These are phyloP conservation scores for Penicillium sumatraense DNA, from an alignment of 2,329 filamentous ascomycete species.

Conservation along the genomic window DNA sequence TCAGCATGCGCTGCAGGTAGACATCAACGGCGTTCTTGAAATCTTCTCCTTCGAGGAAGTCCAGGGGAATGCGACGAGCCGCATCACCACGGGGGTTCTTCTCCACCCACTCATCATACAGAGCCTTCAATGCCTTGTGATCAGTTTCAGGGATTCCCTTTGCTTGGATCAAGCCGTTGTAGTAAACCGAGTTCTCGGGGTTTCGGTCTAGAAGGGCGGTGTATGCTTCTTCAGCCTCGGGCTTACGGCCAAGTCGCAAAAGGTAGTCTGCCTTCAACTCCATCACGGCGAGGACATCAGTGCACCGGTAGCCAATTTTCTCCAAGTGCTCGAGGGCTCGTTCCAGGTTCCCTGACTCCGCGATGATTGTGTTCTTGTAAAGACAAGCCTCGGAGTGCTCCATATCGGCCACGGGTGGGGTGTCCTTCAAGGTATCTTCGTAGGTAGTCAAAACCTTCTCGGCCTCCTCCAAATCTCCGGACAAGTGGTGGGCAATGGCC, in stretches of 20 bases:
- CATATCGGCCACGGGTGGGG: conserved; percentile 76
- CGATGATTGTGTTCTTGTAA: conserved; percentile 95
- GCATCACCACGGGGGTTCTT: conserved; percentile 85
- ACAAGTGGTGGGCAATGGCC: conserved; percentile 87
- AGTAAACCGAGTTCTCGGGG: conserved; percentile 84
- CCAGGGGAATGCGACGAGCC: conserved; percentile 80
- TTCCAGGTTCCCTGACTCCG: conserved; percentile 81
- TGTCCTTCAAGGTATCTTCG: conserved; percentile 86
- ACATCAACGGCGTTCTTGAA: conserved; percentile 77
- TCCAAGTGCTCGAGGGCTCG: conserved; percentile 87
- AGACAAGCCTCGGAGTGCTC: conserved; percentile 93
- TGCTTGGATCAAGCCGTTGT: conserved; percentile 73
- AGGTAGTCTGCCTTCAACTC: conserved; percentile 87
- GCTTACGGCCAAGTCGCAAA: conserved; percentile 72
- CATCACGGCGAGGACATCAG: conserved; percentile 83
- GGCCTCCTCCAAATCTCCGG: conserved; percentile 82
- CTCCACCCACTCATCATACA: conserved; percentile 81
- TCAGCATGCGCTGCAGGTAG: conserved; percentile 83
- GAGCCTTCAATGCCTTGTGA: conserved; percentile 65
- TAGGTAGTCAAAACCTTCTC: conserved; percentile 91
- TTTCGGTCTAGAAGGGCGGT: conserved; percentile 82
- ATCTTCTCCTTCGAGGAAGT: conserved; percentile 82
- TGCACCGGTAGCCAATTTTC: conserved; percentile 72
- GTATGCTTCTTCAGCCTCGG: conserved; percentile 83
- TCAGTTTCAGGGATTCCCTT: conserved; percentile 68